Percentiles rank a stretch among this genome's conserved stretches.
Evolutionary conservation across 345 rosid genomes (phyloP).

Genomic region (Pugionium cornutum): DNA sequence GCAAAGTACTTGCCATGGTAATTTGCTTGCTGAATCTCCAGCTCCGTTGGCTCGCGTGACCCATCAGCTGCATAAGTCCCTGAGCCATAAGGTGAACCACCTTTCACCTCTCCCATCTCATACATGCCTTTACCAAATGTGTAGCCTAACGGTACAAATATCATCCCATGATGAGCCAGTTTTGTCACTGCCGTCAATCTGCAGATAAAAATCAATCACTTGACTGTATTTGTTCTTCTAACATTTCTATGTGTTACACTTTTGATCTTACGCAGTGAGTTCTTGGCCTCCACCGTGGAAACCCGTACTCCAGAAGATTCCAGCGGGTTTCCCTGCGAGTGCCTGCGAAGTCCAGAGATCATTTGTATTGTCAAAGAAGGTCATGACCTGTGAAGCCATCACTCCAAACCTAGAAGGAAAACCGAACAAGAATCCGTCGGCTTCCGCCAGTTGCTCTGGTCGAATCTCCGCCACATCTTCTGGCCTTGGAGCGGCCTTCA

Average conservation of each 20-base stretch:
- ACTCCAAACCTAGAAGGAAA: constrained; percentile 95
- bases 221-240: background rate
- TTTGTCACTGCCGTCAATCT: constrained; percentile 87
- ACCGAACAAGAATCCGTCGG: constrained; percentile 92
- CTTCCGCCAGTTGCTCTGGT: constrained; percentile 76
- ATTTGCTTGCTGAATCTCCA: constrained; percentile 80
- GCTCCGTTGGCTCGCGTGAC: constrained; percentile 70
- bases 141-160: constrained; percentile 87
- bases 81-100: constrained; percentile 89
- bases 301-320: constrained; percentile 98
- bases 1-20: constrained; percentile 84
- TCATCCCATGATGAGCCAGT: constrained; percentile 87
- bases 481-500: constrained; percentile 72
- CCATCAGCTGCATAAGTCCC: constrained; percentile 95
- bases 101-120: constrained; percentile 87
- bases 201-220: constrained; percentile 27
- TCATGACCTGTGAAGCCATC: constrained; percentile 89
- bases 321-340: constrained; percentile 96
- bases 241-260: background rate
- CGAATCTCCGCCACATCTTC: constrained; percentile 72
- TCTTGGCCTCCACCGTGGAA: constrained; percentile 97
- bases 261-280: constrained; percentile 79
- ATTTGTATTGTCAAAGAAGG: constrained; percentile 82
- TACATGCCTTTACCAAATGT: constrained; percentile 85
- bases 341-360: constrained; percentile 73